Evolutionary conservation across 2,329 filamentous ascomycete genomes (phyloP), one percentile per base, ranked within the genome.

Genomic region (Trichoderma koningii): DNA sequence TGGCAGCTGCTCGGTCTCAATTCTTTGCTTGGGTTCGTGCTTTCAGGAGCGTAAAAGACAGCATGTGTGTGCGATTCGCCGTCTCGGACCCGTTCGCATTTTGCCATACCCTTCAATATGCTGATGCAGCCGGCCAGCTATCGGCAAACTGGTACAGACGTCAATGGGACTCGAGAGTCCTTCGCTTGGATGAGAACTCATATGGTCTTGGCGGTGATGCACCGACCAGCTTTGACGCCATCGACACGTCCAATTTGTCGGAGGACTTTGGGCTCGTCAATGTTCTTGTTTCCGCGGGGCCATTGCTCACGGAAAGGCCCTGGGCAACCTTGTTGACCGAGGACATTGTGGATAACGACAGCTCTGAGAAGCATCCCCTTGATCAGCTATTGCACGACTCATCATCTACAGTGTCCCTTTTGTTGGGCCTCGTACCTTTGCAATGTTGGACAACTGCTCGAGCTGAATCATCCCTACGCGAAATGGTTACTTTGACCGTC

Each of bases 361-460:
- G 63, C 2, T 67, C 70, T 7, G 67, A 70, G 15, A 67, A 73
- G 45, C 61, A 71, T 21, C 71, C 73, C 7, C 73, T 83, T 17
- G 73, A 80, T 14, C 71, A 71, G 3, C 68, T 85, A 7, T 76
- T 87, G 0, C 77, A 78, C 50, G 81, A 81, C 0, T 75, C 85
- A 65, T 76, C 80, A 0, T 71, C 76, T 0, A 82, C 80, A 0
- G 70, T 86, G 5, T 79, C 81, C 2, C 68, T 83, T 7, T 71
- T 88, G 0, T 71, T 87, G 3, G 85, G 84, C 0, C 68, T 88
- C 38, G 76, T 71, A 0, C 80, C 81, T 1, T 73, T 80, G 7
- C 81, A 84, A 67, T 82, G 80, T 69, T 84, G 78, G 78, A 83
- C 83, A 2, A 83, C 84, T 68, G 70, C 79, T 7, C 81, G 78